Evolutionary conservation across 108 stramenopile species (phyloP), one percentile per base, ranked within the genome.

Genomic region (Skeletonema potamos): DNA sequence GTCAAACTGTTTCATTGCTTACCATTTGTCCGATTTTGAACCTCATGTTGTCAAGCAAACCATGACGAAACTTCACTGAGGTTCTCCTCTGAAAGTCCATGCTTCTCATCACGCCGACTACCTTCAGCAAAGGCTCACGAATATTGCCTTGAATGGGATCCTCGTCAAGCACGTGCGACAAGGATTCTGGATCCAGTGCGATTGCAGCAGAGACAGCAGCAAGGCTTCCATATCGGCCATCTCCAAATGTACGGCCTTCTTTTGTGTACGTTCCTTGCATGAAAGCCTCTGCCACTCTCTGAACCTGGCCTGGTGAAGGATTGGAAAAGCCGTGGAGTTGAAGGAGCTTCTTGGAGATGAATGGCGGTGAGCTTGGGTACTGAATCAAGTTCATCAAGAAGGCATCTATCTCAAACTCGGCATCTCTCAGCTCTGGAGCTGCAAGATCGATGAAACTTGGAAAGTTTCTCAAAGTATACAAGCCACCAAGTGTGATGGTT

Each of bases 281-380:
- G 62, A 83, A 89, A 17, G 88, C 86, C 13, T 17, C 34, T 2
- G 85, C 75, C 36, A 87, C 82, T 6, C 68, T 22, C 51, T 55
- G 34, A 0, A 90, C 71, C 58, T 70, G 85, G 8, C 80, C 27
- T 6, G 89, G 86, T 0, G 78, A 77, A 12, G 89, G 86, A 65
- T 90, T 90, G 1, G 82, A 83, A 28, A 81, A 66, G 8, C 76
- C 78, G 29, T 85, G 73, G 12, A 81, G 66, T 58, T 90, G 85
- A 22, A 84, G 74, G 6, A 86, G 27, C n/a, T 81, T 41, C 8
- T 58, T 59, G 17, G 84, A 60, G 33, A 90, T 46, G 75, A 90
- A 90, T 13, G 86, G 85, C 10, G 86, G 82, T 1, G 62, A 61
- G 48, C 84, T 90, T n/a, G 29, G 54, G 54, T 89, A 48, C 15